phyloP scores from a whole-genome alignment of 306 rosid species.

The Acacia crassicarpa region DNA sequence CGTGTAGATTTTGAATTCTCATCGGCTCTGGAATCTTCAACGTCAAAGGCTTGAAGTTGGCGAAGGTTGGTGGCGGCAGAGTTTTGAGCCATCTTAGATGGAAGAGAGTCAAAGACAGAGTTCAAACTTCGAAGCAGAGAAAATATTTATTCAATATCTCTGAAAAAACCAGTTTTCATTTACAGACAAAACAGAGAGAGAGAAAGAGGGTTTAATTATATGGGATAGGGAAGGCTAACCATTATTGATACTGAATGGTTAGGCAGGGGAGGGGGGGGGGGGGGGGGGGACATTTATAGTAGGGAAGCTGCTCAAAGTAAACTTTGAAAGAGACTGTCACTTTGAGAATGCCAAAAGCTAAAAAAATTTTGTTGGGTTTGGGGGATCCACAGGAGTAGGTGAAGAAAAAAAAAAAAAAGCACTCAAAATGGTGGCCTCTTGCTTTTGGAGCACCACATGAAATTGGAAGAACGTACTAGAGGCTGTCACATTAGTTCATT shows the following conservation, averaged over 20 bases:
- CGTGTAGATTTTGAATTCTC: constrained; percentile 24
- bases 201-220: not conserved
- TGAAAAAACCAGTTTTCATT: not conserved
- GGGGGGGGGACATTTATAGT: constrained; percentile 33
- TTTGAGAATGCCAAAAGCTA: not conserved
- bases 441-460: constrained; percentile 26
- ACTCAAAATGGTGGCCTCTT: constrained; percentile 4
- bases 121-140: not conserved
- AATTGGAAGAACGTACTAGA: constrained; percentile 1
- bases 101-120: not conserved
- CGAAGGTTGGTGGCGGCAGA: constrained; percentile 21
- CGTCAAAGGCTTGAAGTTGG: constrained; percentile 36
- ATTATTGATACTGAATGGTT: not conserved
- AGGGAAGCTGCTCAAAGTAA: not conserved
- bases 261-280: constrained; percentile 17
- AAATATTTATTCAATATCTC: not conserved
- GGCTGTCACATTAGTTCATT: not conserved
- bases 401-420: constrained; percentile 19
- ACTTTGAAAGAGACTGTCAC: not conserved
- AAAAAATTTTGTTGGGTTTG: not conserved
- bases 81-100: constrained; percentile 40
- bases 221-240: not conserved
- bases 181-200: not conserved
- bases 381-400: constrained; percentile 8
- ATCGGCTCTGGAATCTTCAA: constrained; percentile 31